Evolutionary conservation across 176 grass and related monocot species (phyloP).

Genomic region (Alloteropsis semialata): DNA sequence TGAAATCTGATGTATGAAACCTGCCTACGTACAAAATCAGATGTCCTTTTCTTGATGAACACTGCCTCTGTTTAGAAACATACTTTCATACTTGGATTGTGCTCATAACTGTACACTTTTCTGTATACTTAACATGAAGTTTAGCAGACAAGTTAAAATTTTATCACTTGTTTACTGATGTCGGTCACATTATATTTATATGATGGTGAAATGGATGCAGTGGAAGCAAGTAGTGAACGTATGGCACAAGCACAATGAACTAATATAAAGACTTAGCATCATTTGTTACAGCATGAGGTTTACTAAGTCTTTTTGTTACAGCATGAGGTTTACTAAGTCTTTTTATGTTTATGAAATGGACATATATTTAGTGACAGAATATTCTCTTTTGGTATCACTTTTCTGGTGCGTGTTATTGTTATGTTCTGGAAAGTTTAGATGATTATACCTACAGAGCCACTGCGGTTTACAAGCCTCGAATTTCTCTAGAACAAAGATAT

Average conservation of each 20-base stretch:
- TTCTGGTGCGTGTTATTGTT: not conserved
- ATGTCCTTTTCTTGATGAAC: not conserved
- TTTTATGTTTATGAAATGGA: constrained; percentile 11
- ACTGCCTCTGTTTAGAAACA: not conserved
- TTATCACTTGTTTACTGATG: not conserved
- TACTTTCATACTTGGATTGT: constrained; percentile 8
- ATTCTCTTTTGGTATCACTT: not conserved
- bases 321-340: not conserved
- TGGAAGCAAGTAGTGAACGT: not conserved
- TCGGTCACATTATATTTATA: constrained; percentile 7
- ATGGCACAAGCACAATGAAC: not conserved
- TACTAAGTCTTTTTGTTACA: not conserved
- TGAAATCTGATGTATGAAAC: not conserved
- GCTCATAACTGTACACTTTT: not conserved
- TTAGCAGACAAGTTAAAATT: not conserved
- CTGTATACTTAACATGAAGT: not conserved
- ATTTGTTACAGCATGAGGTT: not conserved
- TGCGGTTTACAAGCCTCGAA: not conserved
- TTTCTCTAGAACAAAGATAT: constrained; percentile 12
- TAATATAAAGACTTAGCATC: not conserved
- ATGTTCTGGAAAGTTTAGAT: constrained; percentile 30
- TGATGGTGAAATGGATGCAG: not conserved
- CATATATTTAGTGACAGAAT: not conserved
- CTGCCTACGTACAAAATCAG: not conserved
- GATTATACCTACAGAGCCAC: not conserved